Percentiles rank a stretch among this genome's conserved stretches.
These are phyloP conservation scores for Lentinus polychrous DNA, from an alignment of 1,284 basidiomycete genomes.

Conservation along the genomic window DNA sequence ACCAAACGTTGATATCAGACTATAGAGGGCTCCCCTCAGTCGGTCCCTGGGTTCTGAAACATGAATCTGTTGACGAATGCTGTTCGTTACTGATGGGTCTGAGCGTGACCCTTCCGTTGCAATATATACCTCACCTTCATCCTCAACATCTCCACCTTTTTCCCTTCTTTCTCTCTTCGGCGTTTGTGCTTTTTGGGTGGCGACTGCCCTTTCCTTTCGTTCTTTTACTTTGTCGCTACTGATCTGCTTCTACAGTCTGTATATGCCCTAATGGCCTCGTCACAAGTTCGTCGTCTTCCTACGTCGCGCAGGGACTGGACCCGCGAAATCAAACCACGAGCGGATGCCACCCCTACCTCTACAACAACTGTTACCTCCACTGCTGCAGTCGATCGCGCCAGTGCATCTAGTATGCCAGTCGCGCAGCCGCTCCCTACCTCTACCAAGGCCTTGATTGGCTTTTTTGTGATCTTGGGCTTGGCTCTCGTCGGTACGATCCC, in stretches of 20 bases:
- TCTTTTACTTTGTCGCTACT: conserved; percentile 16
- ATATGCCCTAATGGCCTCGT: conserved; percentile 23
- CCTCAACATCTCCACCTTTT: conserved; percentile 3
- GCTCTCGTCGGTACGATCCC: conserved; percentile 25
- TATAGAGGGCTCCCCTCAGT: too few relatives aligned
- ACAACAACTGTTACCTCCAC: conserved; percentile 5
- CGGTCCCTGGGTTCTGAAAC: conserved; percentile 3
- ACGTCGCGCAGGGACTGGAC: conserved; percentile 13
- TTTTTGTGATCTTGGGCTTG: conserved; percentile 26
- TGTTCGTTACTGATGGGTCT: conserved; percentile 7
- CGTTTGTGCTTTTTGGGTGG: conserved; percentile 11
- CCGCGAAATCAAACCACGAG: conserved; percentile 10
- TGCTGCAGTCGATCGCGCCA: conserved; percentile 7
- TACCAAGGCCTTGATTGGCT: conserved; percentile 24
- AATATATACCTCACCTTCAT: conserved; percentile 7
- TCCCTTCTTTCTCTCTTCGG: conserved; percentile 14
- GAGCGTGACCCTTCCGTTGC: background rate
- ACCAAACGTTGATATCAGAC: too few relatives aligned
- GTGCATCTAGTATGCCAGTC: conserved; percentile 7
- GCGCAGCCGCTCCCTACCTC: conserved; percentile 20
- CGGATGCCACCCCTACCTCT: background rate
- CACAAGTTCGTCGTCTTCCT: conserved; percentile 15
- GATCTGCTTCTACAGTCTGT: conserved; percentile 8
- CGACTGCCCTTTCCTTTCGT: conserved; percentile 9
- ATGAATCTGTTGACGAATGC: conserved; percentile 4